Evolutionary conservation across 495 filamentous ascomycete species (phyloP), one percentile per base, ranked within the genome.

Genomic region (Neurospora sp.): DNA sequence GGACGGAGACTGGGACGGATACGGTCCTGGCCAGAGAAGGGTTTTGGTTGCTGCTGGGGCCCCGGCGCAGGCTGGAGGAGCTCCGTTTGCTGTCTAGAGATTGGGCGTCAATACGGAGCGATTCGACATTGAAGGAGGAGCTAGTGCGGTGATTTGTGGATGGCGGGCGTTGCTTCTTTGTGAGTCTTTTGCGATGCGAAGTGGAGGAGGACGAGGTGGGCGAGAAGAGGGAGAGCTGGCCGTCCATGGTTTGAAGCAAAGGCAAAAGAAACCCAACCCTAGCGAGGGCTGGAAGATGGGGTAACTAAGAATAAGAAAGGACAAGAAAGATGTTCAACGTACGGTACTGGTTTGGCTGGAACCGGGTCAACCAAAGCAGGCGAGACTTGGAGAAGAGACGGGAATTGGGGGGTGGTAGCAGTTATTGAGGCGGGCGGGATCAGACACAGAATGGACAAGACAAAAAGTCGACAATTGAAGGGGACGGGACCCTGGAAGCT

Each of bases 11-110:
- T 22, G 18, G 35, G 71, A 40, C 42, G 44, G 42, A 71, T 65
- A 65, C 53, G 70, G 76, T 80, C 76, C 72, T 78, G 77, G 74
- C 76, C 73, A 88, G 83, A 70, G 90, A 90, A 75, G 89, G 90
- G 77, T 27, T 65, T 65, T 65, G 53, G 53, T 1, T 65, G 53
- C 14, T 35, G 22, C 90, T 92, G 71, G 91, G 90, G 82, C 90
- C 88, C 80, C 91, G 87, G 79, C 89, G 89, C 76, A 93, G 84
- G 75, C 82, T 86, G 69, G 81, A 81, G 75, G 85, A 87, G 83
- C 85, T 87, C 78, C 83, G 82, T 83, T 87, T 85, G 81, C 84
- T 86, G 75, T 81, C 80, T 74, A 87, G 80, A 76, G 84, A 86
- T 78, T 81, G 83, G 80, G 83, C 80, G 81, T 87, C 86, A 83